Conservation (phyloP, 257 asterid genomes). For the Solanum gracilifrons region DNA sequence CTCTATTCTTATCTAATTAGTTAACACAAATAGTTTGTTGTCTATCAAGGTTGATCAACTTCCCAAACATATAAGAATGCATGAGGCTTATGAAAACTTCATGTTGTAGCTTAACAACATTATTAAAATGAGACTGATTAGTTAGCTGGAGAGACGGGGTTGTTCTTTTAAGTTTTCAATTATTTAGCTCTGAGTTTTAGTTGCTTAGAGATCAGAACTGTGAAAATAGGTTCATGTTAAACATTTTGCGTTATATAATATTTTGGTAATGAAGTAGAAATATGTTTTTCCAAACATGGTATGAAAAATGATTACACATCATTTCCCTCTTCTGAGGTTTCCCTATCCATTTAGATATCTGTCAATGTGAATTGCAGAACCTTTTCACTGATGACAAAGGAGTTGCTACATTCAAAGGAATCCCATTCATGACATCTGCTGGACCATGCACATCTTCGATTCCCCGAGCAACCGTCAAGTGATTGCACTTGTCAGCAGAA, state of each 20-base stretch:
- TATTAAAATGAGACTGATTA: not conserved
- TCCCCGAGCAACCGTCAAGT: conserved; percentile 63
- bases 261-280: not conserved
- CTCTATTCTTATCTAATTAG: not conserved
- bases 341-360: not conserved
- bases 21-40: not conserved
- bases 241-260: not conserved
- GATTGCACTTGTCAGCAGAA: conserved; percentile 1
- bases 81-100: not conserved
- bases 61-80: not conserved
- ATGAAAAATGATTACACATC: not conserved
- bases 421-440: conserved; percentile 79
- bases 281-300: not conserved
- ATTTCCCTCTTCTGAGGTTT: not conserved
- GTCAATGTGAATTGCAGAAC: conserved; percentile 41
- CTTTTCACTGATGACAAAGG: conserved; percentile 70
- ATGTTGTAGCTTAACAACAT: not conserved
- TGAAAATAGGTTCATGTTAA: not conserved
- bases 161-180: not conserved
- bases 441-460: conserved; percentile 87
- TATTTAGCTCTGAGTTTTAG: not conserved
- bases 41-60: not conserved
- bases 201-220: not conserved
- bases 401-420: conserved; percentile 75
- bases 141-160: not conserved